Percentiles rank a stretch among this genome's conserved stretches.
These are phyloP conservation scores for Sporodiniella umbellata DNA, from an alignment of 371 early-diverging fungal species.

Conservation along the genomic window DNA sequence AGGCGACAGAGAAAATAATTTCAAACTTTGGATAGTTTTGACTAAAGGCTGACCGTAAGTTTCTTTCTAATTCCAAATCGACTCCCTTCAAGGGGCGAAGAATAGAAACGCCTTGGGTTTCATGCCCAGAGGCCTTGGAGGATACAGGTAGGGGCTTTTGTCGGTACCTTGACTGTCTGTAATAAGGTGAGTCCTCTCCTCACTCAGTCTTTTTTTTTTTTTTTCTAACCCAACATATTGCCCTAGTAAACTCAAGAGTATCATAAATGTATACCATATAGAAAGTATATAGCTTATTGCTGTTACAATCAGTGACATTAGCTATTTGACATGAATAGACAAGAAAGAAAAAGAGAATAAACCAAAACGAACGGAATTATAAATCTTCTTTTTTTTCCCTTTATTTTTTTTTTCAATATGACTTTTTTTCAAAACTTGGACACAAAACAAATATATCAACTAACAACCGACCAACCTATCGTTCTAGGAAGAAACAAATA, in stretches of 20 bases:
- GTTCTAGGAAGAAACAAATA: slow-evolving; percentile 6
- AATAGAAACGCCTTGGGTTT: slow-evolving; percentile 74
- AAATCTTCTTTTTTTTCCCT: background rate
- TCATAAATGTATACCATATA: slow-evolving; percentile 42
- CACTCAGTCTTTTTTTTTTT: background rate
- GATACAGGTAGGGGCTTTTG: slow-evolving; percentile 43
- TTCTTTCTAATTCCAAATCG: slow-evolving; percentile 76
- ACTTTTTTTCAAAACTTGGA: slow-evolving; percentile 1
- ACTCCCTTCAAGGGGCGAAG: slow-evolving; percentile 91
- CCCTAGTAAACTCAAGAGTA: slow-evolving; percentile 35
- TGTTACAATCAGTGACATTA: background rate
- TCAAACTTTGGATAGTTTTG: slow-evolving; percentile 85
- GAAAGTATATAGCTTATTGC: slow-evolving; percentile 6
- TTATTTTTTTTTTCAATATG: background rate
- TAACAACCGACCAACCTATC: background rate
- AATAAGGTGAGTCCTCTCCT: background rate
- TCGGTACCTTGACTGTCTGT: slow-evolving; percentile 52
- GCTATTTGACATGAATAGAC: background rate
- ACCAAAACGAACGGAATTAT: background rate
- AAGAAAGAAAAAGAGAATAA: background rate
- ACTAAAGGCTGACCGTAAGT: slow-evolving; percentile 76
- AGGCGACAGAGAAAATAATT: slow-evolving; percentile 84
- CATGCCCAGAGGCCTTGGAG: slow-evolving; percentile 34
- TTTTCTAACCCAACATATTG: slow-evolving; percentile 42
- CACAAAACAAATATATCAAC: background rate